Conservation (phyloP, 179 eudicot species). For the Actinidia chinensis region DNA sequence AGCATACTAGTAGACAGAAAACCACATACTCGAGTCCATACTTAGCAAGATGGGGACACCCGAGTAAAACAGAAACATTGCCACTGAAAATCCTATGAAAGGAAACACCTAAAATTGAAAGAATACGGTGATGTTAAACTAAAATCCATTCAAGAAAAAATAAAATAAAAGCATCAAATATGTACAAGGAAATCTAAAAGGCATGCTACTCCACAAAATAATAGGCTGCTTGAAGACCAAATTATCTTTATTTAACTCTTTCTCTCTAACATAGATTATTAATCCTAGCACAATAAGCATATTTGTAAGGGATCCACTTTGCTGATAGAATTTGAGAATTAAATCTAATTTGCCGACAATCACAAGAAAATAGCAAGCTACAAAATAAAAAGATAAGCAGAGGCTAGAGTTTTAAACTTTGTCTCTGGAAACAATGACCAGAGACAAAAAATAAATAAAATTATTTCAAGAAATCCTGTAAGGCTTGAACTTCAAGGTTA, state of each 20-base stretch:
- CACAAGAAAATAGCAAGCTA: too few species aligned
- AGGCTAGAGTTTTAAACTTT: too few species aligned
- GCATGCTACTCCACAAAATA: background rate
- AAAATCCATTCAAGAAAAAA: background rate
- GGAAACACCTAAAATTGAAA: conserved; percentile 59
- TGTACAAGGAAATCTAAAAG: background rate
- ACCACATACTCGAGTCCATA: conserved; percentile 22
- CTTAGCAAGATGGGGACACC: conserved; percentile 78
- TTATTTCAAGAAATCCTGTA: too few species aligned
- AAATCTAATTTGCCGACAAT: too few species aligned
- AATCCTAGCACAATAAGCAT: too few species aligned
- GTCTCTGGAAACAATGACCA: too few species aligned
- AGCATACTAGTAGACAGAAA: background rate
- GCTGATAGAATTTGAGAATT: too few species aligned
- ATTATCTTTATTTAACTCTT: background rate
- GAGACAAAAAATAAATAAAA: too few species aligned
- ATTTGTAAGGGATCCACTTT: too few species aligned
- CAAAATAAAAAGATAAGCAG: too few species aligned
- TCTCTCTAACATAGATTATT: background rate
- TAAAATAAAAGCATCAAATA: background rate
- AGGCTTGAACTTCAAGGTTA: too few species aligned
- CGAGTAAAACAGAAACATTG: conserved; percentile 86
- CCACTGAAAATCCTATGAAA: conserved; percentile 63
- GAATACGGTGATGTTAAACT: background rate
- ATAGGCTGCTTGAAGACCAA: background rate